Evolutionary conservation across 2,329 filamentous ascomycete species (phyloP), one percentile per base, ranked within the genome.

Genomic region (Whalleya microplaca): DNA sequence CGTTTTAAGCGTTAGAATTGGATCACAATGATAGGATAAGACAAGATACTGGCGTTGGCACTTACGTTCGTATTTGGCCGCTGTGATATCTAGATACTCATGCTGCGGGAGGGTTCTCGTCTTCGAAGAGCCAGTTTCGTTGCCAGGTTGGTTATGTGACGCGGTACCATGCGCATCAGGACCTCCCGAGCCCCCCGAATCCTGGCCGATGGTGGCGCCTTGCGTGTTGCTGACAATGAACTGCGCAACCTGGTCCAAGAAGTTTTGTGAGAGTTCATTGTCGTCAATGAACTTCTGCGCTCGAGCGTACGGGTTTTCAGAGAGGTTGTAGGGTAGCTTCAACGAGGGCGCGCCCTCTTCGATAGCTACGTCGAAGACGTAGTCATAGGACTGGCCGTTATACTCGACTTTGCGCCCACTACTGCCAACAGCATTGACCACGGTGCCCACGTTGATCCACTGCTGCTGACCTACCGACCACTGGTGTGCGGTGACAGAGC

Each of bases 341-440:
- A 98, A 79, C 0, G 94, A 86, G 12, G 94, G 93, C 69, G 96
- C 94, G 50, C 92, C 94, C 68, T 97, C 94, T 71, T 96, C 91
- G 60, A 97, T 96, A 66, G 96, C 93, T 21, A 97, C 93, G 69
- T 97, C 93, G 65, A 98, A 98, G 8, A 99, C 93, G 68, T 89
- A 97, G 71, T 99, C 95, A 72, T 96, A 99, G 59, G 94, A 90
- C 70, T 96, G 85, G 29, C 94, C 94, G 1, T 90, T 80, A 70
- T 94, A 89, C 55, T 87, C 82, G 7, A 86, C 85, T 75, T 93
- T 92, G 56, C 86, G 86, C 10, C 91, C 90, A 63, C 87, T 91
- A 70, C 92, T 96, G 40, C 89, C 92, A 4, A 89, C 90, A 2
- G 92, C 86, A 66, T 96, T 92, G 10, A 98, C 95, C 0, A 99